These are phyloP conservation scores for Pseudogymnoascus verrucosus DNA, from an alignment of 2,329 filamentous ascomycete species.

Conservation along the genomic window DNA sequence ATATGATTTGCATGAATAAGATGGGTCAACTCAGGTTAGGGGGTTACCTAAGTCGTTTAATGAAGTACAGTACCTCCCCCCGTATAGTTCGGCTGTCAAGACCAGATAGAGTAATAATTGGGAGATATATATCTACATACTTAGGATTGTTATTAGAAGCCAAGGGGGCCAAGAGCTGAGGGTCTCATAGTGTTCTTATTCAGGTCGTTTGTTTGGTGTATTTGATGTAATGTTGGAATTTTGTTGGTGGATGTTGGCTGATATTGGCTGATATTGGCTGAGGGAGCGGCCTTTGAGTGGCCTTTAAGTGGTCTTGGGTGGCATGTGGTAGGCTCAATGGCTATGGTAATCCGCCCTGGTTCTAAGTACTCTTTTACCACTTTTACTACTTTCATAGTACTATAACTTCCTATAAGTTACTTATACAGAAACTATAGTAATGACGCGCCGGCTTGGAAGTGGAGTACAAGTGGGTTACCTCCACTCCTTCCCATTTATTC, in stretches of 20 bases:
- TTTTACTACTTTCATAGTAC: no score
- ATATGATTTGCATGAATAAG: not conserved
- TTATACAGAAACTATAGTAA: not conserved
- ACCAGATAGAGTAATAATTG: not conserved
- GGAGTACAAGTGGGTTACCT: not conserved
- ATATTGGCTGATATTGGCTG: not conserved
- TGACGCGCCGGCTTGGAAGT: not conserved
- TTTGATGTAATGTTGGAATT: not conserved
- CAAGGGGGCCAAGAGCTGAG: not conserved
- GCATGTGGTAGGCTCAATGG: not conserved
- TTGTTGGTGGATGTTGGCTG: not conserved
- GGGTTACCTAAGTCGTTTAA: not conserved
- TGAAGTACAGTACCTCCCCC: not conserved
- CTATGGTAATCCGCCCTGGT: not conserved
- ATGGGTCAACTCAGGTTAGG: not conserved
- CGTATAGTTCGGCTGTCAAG: not conserved
- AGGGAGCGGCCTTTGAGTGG: not conserved
- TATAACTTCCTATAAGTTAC: not conserved
- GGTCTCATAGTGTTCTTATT: slow-evolving; percentile 4
- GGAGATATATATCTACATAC: not conserved
- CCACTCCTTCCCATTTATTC: not conserved
- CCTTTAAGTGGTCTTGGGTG: not conserved
- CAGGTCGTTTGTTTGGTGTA: not conserved
- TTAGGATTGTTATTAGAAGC: not conserved
- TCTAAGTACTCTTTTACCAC: not conserved